phyloP scores from a whole-genome alignment of 495 filamentous ascomycete species.

The Hypoxylon perforatum region DNA sequence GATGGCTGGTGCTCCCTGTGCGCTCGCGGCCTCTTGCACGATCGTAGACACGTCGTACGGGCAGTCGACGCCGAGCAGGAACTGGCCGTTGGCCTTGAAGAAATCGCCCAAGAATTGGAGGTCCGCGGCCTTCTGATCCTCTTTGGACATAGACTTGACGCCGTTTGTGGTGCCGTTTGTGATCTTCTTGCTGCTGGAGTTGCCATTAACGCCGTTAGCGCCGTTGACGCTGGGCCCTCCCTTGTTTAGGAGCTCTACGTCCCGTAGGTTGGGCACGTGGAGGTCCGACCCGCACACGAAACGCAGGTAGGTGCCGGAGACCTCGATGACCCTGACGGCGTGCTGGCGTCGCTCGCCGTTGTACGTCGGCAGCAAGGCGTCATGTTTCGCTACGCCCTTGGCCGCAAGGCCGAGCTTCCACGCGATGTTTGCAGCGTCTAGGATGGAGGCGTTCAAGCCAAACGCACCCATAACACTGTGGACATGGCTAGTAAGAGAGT shows the following conservation, averaged over 20 bases:
- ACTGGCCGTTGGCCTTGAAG: conserved; percentile 39
- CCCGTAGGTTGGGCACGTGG: conserved; percentile 32
- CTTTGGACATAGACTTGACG: conserved; percentile 5
- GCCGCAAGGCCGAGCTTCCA: conserved; percentile 53
- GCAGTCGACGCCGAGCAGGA: conserved; percentile 44
- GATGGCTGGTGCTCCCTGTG: conserved; percentile 1
- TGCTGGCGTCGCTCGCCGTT: conserved; percentile 48
- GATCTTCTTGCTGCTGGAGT: background rate
- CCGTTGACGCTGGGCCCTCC: conserved; percentile 7
- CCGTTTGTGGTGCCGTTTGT: background rate
- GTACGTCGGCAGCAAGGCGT: conserved; percentile 48
- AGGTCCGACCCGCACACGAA: conserved; percentile 48
- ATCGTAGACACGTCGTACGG: conserved; percentile 24
- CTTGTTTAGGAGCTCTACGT: conserved; percentile 7
- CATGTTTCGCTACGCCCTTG: conserved; percentile 23
- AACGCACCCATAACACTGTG: conserved; percentile 56
- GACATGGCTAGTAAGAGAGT: conserved; percentile 38
- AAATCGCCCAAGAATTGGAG: conserved; percentile 38
- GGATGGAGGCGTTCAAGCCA: conserved; percentile 54
- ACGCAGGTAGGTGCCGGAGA: conserved; percentile 49
- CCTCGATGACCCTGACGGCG: conserved; percentile 47
- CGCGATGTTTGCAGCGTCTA: conserved; percentile 51
- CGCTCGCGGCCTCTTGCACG: background rate
- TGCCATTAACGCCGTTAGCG: background rate
- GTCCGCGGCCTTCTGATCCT: conserved; percentile 13